Conservation (phyloP, 2,329 filamentous ascomycete species). For the Aspergillus ibericus region DNA sequence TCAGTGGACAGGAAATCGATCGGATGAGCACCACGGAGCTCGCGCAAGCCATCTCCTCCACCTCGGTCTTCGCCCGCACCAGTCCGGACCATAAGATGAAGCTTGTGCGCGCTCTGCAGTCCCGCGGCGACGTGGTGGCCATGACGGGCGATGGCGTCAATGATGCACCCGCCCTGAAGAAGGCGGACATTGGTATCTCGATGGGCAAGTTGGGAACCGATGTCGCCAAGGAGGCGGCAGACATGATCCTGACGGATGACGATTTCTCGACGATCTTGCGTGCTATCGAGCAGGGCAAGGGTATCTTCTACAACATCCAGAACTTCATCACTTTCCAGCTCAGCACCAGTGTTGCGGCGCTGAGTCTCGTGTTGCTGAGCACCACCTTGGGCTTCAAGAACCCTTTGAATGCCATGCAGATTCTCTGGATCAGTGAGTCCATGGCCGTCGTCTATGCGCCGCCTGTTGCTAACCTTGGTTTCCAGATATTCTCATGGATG, state of each 20-base stretch:
- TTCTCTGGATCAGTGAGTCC: constrained; percentile 95
- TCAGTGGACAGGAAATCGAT: constrained; percentile 90
- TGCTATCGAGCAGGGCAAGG: constrained; percentile 97
- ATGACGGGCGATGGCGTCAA: constrained; percentile 99
- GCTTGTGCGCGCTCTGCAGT: constrained; percentile 87
- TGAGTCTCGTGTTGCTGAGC: constrained; percentile 88
- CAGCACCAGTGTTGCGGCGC: constrained; percentile 90
- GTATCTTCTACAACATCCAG: constrained; percentile 99
- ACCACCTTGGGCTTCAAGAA: constrained; percentile 92
- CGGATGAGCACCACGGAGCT: constrained; percentile 84
- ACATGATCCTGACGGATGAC: constrained; percentile 85
- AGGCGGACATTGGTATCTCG: constrained; percentile 94
- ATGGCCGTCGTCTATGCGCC: not conserved
- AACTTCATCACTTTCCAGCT: constrained; percentile 99
- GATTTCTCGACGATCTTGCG: constrained; percentile 89
- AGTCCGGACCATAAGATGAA: constrained; percentile 98
- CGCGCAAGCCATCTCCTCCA: constrained; percentile 78
- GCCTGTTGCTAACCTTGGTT: constrained; percentile 25
- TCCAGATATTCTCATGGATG: constrained; percentile 98
- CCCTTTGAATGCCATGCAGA: constrained; percentile 98
- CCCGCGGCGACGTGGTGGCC: constrained; percentile 91
- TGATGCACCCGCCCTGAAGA: constrained; percentile 93
- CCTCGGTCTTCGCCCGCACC: constrained; percentile 92
- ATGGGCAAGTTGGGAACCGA: constrained; percentile 96
- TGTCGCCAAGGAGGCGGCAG: constrained; percentile 90